Conservation (phyloP, 371 early-diverging fungal genomes). For the Cokeromyces recurvatus region DNA sequence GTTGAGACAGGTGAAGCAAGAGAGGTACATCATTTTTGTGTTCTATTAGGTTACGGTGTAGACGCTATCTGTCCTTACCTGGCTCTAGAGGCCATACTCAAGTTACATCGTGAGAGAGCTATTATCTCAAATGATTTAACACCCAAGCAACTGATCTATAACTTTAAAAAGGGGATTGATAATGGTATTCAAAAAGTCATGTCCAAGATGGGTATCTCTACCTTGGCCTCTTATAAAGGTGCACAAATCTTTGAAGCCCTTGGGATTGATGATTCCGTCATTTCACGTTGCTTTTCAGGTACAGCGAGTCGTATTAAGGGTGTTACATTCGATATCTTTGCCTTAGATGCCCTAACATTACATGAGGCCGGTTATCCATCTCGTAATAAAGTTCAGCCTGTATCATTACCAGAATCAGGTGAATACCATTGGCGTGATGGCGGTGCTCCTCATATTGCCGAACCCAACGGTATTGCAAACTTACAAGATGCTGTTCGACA, state of each 20-base stretch:
- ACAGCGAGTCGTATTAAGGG: conserved; percentile 96
- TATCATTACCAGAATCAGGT: conserved; percentile 83
- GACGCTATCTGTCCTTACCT: conserved; percentile 95
- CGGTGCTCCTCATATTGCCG: conserved; percentile 89
- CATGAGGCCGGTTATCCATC: conserved; percentile 87
- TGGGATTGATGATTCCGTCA: conserved; percentile 85
- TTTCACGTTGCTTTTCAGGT: conserved; percentile 88
- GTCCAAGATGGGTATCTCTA: conserved; percentile 99
- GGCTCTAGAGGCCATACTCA: conserved; percentile 82
- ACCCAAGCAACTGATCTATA: conserved; percentile 60
- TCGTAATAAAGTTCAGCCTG: conserved; percentile 57
- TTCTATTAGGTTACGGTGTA: conserved; percentile 95
- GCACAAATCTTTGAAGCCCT: conserved; percentile 98
- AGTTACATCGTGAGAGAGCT: conserved; percentile 80
- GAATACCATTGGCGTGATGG: conserved; percentile 96
- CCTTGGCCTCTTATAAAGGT: conserved; percentile 95
- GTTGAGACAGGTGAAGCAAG: conserved; percentile 94
- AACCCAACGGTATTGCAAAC: conserved; percentile 81
- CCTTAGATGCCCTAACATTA: conserved; percentile 81
- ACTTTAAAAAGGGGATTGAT: conserved; percentile 83
- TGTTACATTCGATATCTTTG: conserved; percentile 82
- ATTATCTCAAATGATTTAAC: conserved; percentile 48
- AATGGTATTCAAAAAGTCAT: conserved; percentile 96
- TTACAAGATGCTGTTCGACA: conserved; percentile 95
- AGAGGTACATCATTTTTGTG: conserved; percentile 96